phyloP scores from a whole-genome alignment of 768 basidiomycete genomes.

The Auriculariales sp. region DNA sequence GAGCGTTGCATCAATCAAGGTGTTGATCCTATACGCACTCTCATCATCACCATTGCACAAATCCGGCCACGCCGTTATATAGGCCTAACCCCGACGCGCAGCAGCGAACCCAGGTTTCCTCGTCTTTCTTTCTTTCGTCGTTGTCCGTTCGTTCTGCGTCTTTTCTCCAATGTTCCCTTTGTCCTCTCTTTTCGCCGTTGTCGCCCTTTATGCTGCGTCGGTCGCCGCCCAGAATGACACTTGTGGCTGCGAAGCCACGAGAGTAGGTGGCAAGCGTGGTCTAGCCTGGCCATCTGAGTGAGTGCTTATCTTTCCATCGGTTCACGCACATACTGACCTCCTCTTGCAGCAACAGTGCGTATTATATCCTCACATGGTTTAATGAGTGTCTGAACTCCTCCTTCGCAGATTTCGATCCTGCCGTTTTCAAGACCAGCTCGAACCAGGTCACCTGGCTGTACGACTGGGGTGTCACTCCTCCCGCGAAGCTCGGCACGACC shows the following conservation, averaged over 20 bases:
- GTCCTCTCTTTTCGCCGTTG: not conserved
- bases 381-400: no score
- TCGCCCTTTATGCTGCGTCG: not conserved
- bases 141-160: not conserved
- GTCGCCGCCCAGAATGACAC: not conserved
- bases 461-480: slow-evolving; percentile 3
- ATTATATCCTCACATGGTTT: not conserved
- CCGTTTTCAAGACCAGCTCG: slow-evolving; percentile 1
- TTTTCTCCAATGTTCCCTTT: not conserved
- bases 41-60: not conserved
- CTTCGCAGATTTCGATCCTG: slow-evolving; percentile 2
- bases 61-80: not conserved
- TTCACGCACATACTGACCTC: not conserved
- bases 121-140: not conserved
- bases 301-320: not conserved
- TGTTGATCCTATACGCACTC: not conserved
- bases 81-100: not conserved
- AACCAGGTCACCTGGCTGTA: slow-evolving; percentile 5
- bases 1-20: not conserved
- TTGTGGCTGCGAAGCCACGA: not conserved
- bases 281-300: slow-evolving; percentile 6
- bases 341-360: slow-evolving; percentile 5
- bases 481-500: not conserved
- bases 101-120: not conserved
- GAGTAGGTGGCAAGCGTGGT: slow-evolving; percentile 4